Conservation (phyloP, 2,329 filamentous ascomycete genomes). For the Aspergillus novoparasiticus region DNA sequence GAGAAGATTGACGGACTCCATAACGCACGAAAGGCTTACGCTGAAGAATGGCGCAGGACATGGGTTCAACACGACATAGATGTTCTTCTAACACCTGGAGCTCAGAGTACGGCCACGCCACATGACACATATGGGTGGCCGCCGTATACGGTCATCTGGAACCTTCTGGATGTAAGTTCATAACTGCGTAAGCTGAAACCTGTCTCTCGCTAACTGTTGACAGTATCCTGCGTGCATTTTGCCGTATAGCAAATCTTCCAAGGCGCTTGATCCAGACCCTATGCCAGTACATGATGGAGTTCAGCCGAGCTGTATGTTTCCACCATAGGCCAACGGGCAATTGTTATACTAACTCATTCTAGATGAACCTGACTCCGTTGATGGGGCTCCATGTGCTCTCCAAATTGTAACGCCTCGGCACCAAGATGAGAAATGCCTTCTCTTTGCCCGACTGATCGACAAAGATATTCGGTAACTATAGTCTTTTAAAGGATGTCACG, state of each 20-base stretch:
- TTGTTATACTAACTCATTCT: conserved; percentile 8
- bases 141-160: conserved; percentile 54
- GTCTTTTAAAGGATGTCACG: background rate
- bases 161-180: conserved; percentile 53
- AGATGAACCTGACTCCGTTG: conserved; percentile 46
- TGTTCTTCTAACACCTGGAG: conserved; percentile 52
- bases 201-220: background rate
- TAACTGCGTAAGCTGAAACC: background rate
- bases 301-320: conserved; percentile 30
- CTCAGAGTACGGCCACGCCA: conserved; percentile 54
- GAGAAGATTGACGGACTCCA: conserved; percentile 49
- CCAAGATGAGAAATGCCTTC: conserved; percentile 52
- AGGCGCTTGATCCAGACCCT: conserved; percentile 40
- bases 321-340: background rate
- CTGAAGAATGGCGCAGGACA: conserved; percentile 45
- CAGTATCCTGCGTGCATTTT: conserved; percentile 57
- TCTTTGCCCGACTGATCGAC: conserved; percentile 35
- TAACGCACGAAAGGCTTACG: conserved; percentile 36
- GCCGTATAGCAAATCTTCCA: conserved; percentile 48
- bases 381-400: conserved; percentile 51
- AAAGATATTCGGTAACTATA: conserved; percentile 16
- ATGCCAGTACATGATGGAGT: conserved; percentile 32
- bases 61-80: conserved; percentile 52
- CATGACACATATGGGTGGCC: conserved; percentile 50
- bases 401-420: conserved; percentile 51